These are phyloP conservation scores for Mortierella sp. DNA, from an alignment of 371 early-diverging fungal species.

Conservation along the genomic window DNA sequence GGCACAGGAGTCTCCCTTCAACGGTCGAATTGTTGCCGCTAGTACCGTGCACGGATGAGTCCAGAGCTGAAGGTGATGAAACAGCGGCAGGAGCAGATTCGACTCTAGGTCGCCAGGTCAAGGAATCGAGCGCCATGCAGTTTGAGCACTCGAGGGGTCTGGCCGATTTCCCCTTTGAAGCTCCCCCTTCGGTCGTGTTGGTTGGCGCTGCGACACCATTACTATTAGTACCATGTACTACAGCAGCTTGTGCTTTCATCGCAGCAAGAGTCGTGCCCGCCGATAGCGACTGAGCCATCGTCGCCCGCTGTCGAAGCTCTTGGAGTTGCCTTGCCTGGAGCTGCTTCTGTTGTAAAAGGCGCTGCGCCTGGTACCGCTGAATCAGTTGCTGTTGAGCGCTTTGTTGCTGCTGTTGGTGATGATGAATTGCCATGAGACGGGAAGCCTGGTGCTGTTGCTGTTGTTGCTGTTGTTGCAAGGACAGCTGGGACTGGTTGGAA, in stretches of 20 bases:
- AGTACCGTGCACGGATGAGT: background rate
- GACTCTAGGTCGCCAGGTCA: constrained; percentile 21
- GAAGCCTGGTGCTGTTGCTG: constrained; percentile 25
- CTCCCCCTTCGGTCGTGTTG: constrained; percentile 1
- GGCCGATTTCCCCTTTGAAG: background rate
- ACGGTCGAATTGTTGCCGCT: background rate
- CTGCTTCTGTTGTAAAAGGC: constrained; percentile 31
- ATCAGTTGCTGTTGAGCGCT: constrained; percentile 28
- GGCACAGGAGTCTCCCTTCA: constrained; percentile 28
- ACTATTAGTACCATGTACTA: background rate
- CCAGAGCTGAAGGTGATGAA: background rate
- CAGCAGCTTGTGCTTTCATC: background rate
- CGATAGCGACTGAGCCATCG: constrained; percentile 7
- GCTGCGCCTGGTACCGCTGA: constrained; percentile 37
- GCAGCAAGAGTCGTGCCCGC: background rate
- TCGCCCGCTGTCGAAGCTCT: constrained; percentile 19
- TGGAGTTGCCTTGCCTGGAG: constrained; percentile 24
- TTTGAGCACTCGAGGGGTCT: constrained; percentile 40
- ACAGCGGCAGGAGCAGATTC: background rate
- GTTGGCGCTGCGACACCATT: background rate
- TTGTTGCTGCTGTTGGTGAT: constrained; percentile 28
- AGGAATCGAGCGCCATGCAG: constrained; percentile 47
- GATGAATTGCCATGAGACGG: constrained; percentile 13
- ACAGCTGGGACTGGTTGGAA: constrained; percentile 15
- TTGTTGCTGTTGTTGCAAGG: constrained; percentile 26